These are phyloP conservation scores for Ophiocordyceps camponoti-saundersi DNA, from an alignment of 2,329 filamentous ascomycete species.

Conservation along the genomic window DNA sequence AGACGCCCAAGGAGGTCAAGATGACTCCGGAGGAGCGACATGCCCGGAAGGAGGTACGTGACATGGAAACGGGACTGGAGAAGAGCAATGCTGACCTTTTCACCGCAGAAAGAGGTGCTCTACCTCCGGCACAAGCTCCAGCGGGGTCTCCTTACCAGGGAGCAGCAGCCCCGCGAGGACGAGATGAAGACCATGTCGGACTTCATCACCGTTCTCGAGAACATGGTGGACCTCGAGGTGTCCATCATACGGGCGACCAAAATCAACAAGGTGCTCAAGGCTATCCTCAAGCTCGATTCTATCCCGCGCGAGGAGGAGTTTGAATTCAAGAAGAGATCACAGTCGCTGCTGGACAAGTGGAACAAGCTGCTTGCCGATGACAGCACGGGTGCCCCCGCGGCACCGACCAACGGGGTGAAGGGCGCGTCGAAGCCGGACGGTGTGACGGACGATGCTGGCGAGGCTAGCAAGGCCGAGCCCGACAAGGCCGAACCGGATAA, in stretches of 20 bases:
- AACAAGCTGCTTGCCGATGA: constrained; percentile 61
- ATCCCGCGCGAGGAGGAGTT: constrained; percentile 85
- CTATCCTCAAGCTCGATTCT: constrained; percentile 69
- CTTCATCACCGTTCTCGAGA: constrained; percentile 67
- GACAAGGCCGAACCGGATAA: neutral
- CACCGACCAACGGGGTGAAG: constrained; percentile 30
- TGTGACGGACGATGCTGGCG: constrained; percentile 19
- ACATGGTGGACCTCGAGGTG: constrained; percentile 63
- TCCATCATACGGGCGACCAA: constrained; percentile 82
- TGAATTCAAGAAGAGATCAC: constrained; percentile 72
- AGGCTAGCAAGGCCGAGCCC: constrained; percentile 16
- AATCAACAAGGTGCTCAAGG: constrained; percentile 97
- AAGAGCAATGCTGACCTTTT: constrained; percentile 13
- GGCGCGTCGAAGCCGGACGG: constrained; percentile 24
- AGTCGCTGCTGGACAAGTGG: constrained; percentile 73
- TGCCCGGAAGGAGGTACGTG: constrained; percentile 39
- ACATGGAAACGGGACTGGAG: neutral
- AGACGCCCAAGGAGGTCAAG: constrained; percentile 36
- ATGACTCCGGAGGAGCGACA: constrained; percentile 40
- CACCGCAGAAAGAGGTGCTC: constrained; percentile 53
- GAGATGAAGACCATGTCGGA: constrained; percentile 69
- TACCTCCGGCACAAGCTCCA: constrained; percentile 91
- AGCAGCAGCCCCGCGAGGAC: constrained; percentile 70
- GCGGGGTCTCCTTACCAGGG: constrained; percentile 76
- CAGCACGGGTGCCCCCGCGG: constrained; percentile 16